These are phyloP conservation scores for Zanthoxylum bungeanum DNA, from an alignment of 345 rosid species.

Conservation along the genomic window DNA sequence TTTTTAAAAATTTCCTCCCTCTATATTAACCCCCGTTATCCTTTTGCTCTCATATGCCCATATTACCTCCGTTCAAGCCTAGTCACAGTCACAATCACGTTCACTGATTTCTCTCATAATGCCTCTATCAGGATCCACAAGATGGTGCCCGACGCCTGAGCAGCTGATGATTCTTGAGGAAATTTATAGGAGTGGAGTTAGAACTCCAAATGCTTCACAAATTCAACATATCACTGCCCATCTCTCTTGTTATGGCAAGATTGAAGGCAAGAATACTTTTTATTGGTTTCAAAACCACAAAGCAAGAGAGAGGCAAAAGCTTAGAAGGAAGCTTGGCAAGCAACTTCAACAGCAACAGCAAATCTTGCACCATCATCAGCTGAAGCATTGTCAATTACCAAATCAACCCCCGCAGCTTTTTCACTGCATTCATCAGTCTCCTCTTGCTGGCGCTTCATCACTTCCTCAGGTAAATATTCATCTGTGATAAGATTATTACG, in stretches of 20 bases:
- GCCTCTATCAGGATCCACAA: slow-evolving; percentile 67
- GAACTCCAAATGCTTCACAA: slow-evolving; percentile 82
- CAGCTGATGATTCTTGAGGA: slow-evolving; percentile 90
- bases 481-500: too few relatives aligned
- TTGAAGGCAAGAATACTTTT: slow-evolving; percentile 93
- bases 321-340: slow-evolving; percentile 67
- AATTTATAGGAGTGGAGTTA: slow-evolving; percentile 72
- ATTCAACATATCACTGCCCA: slow-evolving; percentile 86
- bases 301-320: slow-evolving; percentile 87
- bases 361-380: slow-evolving; percentile 16
- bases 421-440: slow-evolving; percentile 33
- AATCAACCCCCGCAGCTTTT: slow-evolving; percentile 22
- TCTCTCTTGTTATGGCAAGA: slow-evolving; percentile 66
- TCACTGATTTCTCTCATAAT: slow-evolving; percentile 31
- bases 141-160: slow-evolving; percentile 99
- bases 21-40: slow-evolving; percentile 24
- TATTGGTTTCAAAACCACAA: slow-evolving; percentile 99
- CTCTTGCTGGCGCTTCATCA: slow-evolving; percentile 9
- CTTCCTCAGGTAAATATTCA: slow-evolving; percentile 39
- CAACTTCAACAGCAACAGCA: slow-evolving; percentile 55
- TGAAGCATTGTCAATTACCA: slow-evolving; percentile 16
- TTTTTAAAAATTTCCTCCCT: too few relatives aligned
- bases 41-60: too few relatives aligned
- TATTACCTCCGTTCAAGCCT: too few relatives aligned
- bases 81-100: not conserved